Conservation (phyloP, 2,329 filamentous ascomycete genomes). For the Magnaporthales sp. region DNA sequence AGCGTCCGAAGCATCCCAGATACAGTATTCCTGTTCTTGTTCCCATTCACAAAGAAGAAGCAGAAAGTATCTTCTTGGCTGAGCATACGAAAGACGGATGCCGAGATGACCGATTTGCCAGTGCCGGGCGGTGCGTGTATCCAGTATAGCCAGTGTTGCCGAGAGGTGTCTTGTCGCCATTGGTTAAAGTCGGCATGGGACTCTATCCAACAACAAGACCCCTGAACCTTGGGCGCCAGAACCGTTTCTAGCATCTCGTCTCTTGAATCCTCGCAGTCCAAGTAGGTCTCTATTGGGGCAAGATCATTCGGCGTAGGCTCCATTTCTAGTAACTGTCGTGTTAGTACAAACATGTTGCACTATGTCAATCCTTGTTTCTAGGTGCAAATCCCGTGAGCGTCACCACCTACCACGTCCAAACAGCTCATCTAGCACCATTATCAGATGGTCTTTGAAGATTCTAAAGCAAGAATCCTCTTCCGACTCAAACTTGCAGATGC, state of each 20-base stretch:
- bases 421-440: not conserved
- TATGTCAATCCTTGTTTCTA: not conserved
- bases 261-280: not conserved
- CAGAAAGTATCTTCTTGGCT: not conserved
- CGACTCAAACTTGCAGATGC: slow-evolving; percentile 24
- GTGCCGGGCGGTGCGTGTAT: not conserved
- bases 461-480: no score
- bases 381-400: no score
- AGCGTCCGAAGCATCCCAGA: slow-evolving; percentile 16
- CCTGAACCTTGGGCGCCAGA: slow-evolving; percentile 9
- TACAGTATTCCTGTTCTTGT: not conserved
- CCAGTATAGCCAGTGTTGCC: not conserved
- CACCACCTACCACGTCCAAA: not conserved
- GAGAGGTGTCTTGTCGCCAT: slow-evolving; percentile 10
- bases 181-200: slow-evolving; percentile 3
- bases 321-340: not conserved
- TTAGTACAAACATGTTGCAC: not conserved
- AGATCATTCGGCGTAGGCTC: not conserved
- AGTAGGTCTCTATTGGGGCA: not conserved
- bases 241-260: slow-evolving; percentile 3
- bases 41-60: slow-evolving; percentile 1
- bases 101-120: slow-evolving; percentile 3
- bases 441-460: not conserved
- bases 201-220: slow-evolving; percentile 17
- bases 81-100: not conserved